Evolutionary conservation across 306 rosid genomes (phyloP), one percentile per base, ranked within the genome.

Genomic region (Cicer arietinum): DNA sequence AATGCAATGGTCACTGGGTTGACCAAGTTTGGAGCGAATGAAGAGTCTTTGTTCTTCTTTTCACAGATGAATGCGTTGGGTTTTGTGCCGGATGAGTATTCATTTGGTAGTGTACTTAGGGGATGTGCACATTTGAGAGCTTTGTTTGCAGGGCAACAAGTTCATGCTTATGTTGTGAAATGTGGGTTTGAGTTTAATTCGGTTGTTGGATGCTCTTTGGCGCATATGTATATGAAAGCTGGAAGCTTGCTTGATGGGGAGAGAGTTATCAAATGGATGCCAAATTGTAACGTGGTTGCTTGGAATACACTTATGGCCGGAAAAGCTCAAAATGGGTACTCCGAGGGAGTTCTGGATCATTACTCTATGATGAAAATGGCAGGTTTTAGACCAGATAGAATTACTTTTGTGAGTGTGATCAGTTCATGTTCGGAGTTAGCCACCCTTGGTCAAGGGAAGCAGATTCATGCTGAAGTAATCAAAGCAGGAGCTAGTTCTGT

Each of bases 261-360:
- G 74, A 81, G 81, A 47, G 82, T 86, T 52, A 90, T 94, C 61
- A 83, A 63, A 70, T 82, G 77, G 37, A 86, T 94, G 96, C 94
- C 94, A 0, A 62, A 45, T 74, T 81, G 84, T 64, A 94, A 84
- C 83, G 81, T 94, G 68, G 91, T 94, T 85, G 93, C 93, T 82
- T 91, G 98, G 98, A 94, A 94, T 86, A 91, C 96, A 6, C 93
- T 91, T 61, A 90, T 91, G 73, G 94, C 96, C 0, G 98, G 98
- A 58, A 94, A 91, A 84, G 90, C 95, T 53, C 96, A 89, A 58
- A 86, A 86, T 61, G 88, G 94, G 71, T 57, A 48, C 17, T 74
- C 84, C 13, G 89, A 84, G 66, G 91, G 77, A 76, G 97, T 91
- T 74, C 7, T 94, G 67, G 87, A 83, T 54, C 89, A 86, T 77